These are phyloP conservation scores for Phytophthora pseudosyringae DNA, from an alignment of 352 stramenopile genomes.

Conservation along the genomic window DNA sequence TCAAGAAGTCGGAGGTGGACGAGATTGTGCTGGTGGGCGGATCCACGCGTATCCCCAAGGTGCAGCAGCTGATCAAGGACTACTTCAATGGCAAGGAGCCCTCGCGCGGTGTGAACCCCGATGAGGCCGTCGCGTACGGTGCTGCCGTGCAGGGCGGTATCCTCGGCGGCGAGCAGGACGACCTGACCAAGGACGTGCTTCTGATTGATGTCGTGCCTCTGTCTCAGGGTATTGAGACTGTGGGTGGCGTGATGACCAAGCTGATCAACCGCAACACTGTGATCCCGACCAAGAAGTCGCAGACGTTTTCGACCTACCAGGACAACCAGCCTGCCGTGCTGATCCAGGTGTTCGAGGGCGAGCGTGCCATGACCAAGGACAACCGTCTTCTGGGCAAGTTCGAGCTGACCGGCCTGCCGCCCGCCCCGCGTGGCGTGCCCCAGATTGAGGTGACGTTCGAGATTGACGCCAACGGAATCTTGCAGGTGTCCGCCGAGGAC, in stretches of 20 bases:
- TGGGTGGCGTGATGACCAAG: conserved; percentile 99
- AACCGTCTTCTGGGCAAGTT: conserved; percentile 99
- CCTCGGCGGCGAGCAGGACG: conserved; percentile 92
- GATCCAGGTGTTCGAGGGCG: conserved; percentile 97
- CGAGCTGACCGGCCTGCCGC: conserved; percentile 97
- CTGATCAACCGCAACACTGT: conserved; percentile 98
- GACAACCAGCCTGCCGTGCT: conserved; percentile 96
- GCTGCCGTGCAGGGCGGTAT: conserved; percentile 97
- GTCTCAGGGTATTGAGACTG: conserved; percentile 98
- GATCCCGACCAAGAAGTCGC: conserved; percentile 98
- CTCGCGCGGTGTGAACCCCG: conserved; percentile 93
- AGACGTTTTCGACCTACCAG: conserved; percentile 99
- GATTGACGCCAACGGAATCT: conserved; percentile 99
- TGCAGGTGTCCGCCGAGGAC: conserved; percentile 98
- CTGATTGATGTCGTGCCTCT: conserved; percentile 98
- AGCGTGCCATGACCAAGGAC: conserved; percentile 99
- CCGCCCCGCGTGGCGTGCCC: conserved; percentile 97
- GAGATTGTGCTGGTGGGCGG: conserved; percentile 99
- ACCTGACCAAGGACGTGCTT: conserved; percentile 94
- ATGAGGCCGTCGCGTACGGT: conserved; percentile 99
- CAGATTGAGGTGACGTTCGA: conserved; percentile 99
- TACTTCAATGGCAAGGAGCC: conserved; percentile 99
- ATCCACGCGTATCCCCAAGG: conserved; percentile 97
- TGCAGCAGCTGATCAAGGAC: conserved; percentile 97
- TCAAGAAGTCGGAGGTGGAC: conserved; percentile 98